Evolutionary conservation across 2,329 filamentous ascomycete genomes (phyloP).

Genomic region (Penicillium sp.): DNA sequence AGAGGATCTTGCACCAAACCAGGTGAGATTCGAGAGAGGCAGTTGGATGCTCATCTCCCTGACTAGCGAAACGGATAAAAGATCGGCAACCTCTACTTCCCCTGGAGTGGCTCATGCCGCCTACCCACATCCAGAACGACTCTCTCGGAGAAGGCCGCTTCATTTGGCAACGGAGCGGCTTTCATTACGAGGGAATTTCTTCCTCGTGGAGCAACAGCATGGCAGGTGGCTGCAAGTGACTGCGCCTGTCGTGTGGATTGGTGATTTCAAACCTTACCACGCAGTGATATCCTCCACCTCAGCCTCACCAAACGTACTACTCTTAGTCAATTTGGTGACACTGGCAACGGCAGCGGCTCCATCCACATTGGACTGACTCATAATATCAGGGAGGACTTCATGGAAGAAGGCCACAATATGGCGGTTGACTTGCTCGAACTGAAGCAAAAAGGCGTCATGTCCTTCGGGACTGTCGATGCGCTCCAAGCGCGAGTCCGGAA

Average conservation of each 20-base stretch:
- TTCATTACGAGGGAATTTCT: slow-evolving; percentile 6
- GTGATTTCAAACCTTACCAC: slow-evolving; percentile 54
- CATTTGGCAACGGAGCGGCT: neutral
- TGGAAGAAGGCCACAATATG: slow-evolving; percentile 80
- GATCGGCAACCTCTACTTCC: slow-evolving; percentile 32
- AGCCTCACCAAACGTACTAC: slow-evolving; percentile 87
- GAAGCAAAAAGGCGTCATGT: slow-evolving; percentile 90
- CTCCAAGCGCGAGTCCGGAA: slow-evolving; percentile 70
- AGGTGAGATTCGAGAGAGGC: slow-evolving; percentile 32
- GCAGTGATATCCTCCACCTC: slow-evolving; percentile 95
- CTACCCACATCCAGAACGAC: slow-evolving; percentile 5
- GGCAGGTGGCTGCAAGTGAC: slow-evolving; percentile 18
- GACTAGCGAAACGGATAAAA: slow-evolving; percentile 33
- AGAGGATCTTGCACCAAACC: slow-evolving; percentile 3
- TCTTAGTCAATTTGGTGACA: slow-evolving; percentile 66
- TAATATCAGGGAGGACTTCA: slow-evolving; percentile 80
- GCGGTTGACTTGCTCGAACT: slow-evolving; percentile 94
- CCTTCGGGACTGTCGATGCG: slow-evolving; percentile 92
- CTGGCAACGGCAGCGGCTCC: slow-evolving; percentile 46
- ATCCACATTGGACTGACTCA: slow-evolving; percentile 56
- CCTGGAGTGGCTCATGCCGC: slow-evolving; percentile 16
- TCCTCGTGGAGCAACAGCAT: slow-evolving; percentile 13
- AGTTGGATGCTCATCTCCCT: slow-evolving; percentile 39
- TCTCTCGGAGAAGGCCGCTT: neutral
- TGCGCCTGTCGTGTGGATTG: slow-evolving; percentile 21